Evolutionary conservation across 75 land plant species (phyloP), one percentile per base, ranked within the genome.

Genomic region (Selaginella moellendorffii): DNA sequence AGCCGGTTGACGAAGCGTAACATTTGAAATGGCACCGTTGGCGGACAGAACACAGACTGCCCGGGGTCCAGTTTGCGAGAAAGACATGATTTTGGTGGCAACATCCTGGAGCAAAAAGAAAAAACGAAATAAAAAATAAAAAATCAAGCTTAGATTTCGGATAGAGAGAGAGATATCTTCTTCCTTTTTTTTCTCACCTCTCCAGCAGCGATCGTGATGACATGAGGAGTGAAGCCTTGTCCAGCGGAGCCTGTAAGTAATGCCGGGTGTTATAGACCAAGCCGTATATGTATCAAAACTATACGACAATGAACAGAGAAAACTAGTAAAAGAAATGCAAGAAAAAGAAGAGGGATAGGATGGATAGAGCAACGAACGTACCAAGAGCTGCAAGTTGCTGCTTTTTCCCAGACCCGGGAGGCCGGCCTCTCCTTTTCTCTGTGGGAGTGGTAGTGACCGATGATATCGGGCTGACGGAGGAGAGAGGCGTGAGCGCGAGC

Each of bases 391-490:
- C 85, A 59, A 90, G 54, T 64, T 90, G 96, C 56, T 75, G 86
- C 70, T 85, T 90, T 72, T 84, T 86, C 25, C 85, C 85, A 0
- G 91, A 83, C 0, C 90, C 88, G 56, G 81, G 88, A 1, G 88
- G 88, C 56, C 88, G 69, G 1, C 88, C 88, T 62, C 83, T 67
- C 73, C 68, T 54, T 72, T 64, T 36, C 68, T 81, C 66, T 69
- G 69, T 24, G 54, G 46, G 24, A 68, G 70, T n/a, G n/a, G n/a
- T n/a, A n/a, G n/a, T n/a, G n/a, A n/a, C n/a, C n/a, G 69, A 61
- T 18, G 28, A 52, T n/a, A 20, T 17, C 1, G 21, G 1, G n/a
- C 20, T 28, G 0, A 51, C 28, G 21, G 63, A 52, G 1, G 66
- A 20, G 54, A 63, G 54, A 1, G 68, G 66, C 24, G 69, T 20